Base-by-base conservation (phyloP, 495 filamentous ascomycete genomes). In the Xylaria castorea region DNA sequence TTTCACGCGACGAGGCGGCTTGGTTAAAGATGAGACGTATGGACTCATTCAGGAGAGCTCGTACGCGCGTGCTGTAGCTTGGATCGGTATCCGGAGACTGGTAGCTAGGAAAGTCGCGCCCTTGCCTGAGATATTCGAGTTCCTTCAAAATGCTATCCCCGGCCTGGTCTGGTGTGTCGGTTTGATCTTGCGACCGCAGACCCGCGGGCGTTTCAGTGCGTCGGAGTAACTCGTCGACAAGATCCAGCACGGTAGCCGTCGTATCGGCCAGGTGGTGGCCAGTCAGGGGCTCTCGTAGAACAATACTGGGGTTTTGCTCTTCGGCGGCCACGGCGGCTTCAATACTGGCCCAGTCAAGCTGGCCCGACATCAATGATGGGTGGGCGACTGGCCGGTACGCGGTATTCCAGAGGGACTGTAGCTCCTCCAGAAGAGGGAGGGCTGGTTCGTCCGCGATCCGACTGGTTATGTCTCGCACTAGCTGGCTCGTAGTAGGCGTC, bases 61-160 rank as follows among this genome's bases (percentile, higher is more conserved):
- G 78, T 51, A 73, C 70, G 18, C 38, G 58, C 5, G 63, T 48
- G 12, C 79, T 68, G 1, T 66, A 64, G 0, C 22, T 30, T 1
- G 53, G 51, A 48, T 83, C 74, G 1, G 65, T 11, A 2, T 61
- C 27, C 3, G 83, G 78, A 34, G 77, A 76, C 9, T 57, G 46
- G 53, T 83, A 86, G 32, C 74, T 60, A 18, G 83, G 83, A 70
- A 82, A 84, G 38, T 76, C 73, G 14, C n/a, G 25, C 12, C 44
- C 68, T n/a, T 67, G 53, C 16, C 71, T 46, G 16, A 71, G 30
- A 36, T 58, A 22, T 20, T 70, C 53, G 5, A 79, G 69, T 14
- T 80, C 73, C 38, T 61, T 1, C 25, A 70, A 71, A 16, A 71
- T 60, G 55, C 53, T 51, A 5, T 60, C 36, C 14, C 7, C 40